Conservation (phyloP, 345 rosid species). For the Gossypium raimondii region DNA sequence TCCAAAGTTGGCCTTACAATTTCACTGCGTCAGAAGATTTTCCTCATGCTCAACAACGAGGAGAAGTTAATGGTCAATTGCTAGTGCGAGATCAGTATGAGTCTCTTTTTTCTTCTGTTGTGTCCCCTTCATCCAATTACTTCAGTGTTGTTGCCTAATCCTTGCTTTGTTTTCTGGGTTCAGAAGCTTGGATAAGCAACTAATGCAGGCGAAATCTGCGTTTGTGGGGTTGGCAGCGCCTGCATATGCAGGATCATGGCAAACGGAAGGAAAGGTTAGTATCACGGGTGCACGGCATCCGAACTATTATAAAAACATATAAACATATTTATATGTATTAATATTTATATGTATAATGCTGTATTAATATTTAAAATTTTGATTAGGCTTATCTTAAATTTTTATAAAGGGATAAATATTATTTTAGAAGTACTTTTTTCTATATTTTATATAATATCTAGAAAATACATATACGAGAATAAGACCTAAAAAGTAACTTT, state of each 20-base stretch:
- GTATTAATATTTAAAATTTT: no score
- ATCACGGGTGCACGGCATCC: background rate
- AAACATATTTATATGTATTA: no score
- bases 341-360: no score
- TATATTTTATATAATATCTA: no score
- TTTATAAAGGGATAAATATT: no score
- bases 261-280: conserved; percentile 63
- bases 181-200: conserved; percentile 31
- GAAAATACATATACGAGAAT: no score
- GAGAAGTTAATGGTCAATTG: conserved; percentile 58
- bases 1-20: conserved; percentile 62
- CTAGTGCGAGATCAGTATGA: conserved; percentile 52
- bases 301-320: no score
- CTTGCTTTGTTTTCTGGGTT: background rate
- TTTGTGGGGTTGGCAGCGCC: conserved; percentile 77
- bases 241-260: conserved; percentile 82
- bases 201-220: conserved; percentile 41
- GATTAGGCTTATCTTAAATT: no score
- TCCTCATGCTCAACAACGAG: conserved; percentile 49
- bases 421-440: no score
- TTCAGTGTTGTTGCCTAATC: background rate
- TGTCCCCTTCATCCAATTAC: background rate
- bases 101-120: background rate
- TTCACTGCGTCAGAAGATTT: conserved; percentile 54
- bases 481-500: no score